Evolutionary conservation across 768 basidiomycete genomes (phyloP).

Genomic region (Hysterangium stoloniferum): DNA sequence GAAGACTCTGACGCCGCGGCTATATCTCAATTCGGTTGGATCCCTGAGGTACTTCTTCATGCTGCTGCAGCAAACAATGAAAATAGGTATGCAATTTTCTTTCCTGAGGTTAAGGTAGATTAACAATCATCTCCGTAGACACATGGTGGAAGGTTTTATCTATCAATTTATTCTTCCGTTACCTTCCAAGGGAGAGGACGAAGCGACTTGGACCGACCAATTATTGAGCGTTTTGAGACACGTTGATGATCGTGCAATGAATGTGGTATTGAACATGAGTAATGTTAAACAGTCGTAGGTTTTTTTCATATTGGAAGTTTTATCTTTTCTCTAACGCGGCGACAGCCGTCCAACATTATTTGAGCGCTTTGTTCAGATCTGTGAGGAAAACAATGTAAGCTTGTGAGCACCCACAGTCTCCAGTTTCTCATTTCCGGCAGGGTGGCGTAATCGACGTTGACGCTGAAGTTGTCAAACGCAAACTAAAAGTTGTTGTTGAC

Average conservation of each 20-base stretch:
- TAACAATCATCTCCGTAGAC: constrained; percentile 27
- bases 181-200: constrained; percentile 55
- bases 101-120: neutral
- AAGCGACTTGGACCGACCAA: constrained; percentile 78
- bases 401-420: neutral
- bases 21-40: constrained; percentile 83
- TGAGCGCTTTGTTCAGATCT: constrained; percentile 63
- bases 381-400: constrained; percentile 78
- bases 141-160: constrained; percentile 57
- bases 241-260: constrained; percentile 51
- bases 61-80: constrained; percentile 45
- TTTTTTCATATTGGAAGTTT: neutral
- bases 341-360: constrained; percentile 60
- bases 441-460: constrained; percentile 87
- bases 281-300: constrained; percentile 59
- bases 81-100: constrained; percentile 39
- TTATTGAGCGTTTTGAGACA: constrained; percentile 64
- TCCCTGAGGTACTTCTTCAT: constrained; percentile 67
- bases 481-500: constrained; percentile 47
- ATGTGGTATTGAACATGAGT: constrained; percentile 51
- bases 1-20: constrained; percentile 73
- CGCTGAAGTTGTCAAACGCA: constrained; percentile 52
- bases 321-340: constrained; percentile 1
- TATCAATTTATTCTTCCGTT: constrained; percentile 78
- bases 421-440: constrained; percentile 31